phyloP scores from a whole-genome alignment of 331 rosid species.

The Pyracantha coccinea region DNA sequence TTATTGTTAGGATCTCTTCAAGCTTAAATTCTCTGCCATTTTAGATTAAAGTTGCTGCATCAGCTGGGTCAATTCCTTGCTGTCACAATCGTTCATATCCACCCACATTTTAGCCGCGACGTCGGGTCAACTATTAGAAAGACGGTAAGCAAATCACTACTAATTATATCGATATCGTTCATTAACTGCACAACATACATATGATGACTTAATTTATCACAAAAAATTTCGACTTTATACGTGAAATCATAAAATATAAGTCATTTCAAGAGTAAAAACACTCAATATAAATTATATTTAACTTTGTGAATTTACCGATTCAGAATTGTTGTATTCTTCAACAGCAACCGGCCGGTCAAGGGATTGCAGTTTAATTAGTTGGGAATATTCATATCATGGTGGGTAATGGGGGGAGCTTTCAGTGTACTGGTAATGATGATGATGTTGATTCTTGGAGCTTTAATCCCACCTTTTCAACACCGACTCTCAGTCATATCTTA shows the following conservation, averaged over 20 bases:
- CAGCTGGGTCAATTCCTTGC: background rate
- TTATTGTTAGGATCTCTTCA: background rate
- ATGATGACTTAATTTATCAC: too few relatives aligned
- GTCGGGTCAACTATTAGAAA: too few relatives aligned
- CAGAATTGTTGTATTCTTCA: background rate
- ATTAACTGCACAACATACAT: background rate
- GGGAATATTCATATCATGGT: background rate
- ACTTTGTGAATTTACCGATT: background rate
- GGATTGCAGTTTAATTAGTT: background rate
- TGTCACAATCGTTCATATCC: background rate
- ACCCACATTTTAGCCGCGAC: background rate
- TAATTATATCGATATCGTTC: too few relatives aligned
- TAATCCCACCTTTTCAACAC: background rate
- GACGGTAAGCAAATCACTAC: too few relatives aligned
- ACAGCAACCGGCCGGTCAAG: background rate
- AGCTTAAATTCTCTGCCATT: background rate
- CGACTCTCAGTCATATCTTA: background rate
- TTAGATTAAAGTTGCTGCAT: background rate
- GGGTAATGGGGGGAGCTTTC: background rate
- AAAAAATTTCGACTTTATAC: too few relatives aligned
- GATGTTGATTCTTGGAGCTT: constrained; percentile 1
- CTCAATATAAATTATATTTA: background rate
- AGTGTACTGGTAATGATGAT: background rate
- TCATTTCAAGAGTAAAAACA: too few relatives aligned
- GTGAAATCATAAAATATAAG: too few relatives aligned